Conservation (phyloP, 2,329 filamentous ascomycete species). For the Magnaporthales sp. region DNA sequence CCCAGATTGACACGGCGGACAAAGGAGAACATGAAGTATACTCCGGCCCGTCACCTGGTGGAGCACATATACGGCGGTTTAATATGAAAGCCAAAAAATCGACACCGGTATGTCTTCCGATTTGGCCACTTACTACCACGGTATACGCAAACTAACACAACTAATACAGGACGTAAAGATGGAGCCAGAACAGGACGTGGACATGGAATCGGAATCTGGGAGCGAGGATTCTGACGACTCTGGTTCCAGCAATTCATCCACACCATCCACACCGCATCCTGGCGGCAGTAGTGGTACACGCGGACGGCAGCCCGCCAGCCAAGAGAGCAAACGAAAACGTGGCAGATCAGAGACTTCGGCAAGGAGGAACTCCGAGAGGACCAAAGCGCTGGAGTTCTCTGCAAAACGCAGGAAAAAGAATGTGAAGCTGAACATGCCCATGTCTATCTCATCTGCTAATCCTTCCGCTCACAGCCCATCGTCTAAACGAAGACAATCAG, state of each 20-base stretch:
- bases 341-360: conserved; percentile 15
- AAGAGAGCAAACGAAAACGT: conserved; percentile 8
- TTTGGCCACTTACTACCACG: background rate
- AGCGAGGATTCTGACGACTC: conserved; percentile 25
- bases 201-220: conserved; percentile 23
- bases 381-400: conserved; percentile 40
- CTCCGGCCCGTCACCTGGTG: background rate
- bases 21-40: conserved; percentile 26
- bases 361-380: conserved; percentile 38
- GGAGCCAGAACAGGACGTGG: background rate
- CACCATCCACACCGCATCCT: conserved; percentile 9
- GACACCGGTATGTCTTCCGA: conserved; percentile 13
- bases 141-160: background rate
- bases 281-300: background rate
- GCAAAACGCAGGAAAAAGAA: conserved; percentile 56
- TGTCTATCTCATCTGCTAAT: conserved; percentile 44
- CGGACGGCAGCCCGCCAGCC: background rate
- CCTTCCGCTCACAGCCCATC: background rate
- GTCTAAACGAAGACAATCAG: background rate
- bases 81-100: conserved; percentile 24
- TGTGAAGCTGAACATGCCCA: conserved; percentile 54
- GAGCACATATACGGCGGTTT: conserved; percentile 13
- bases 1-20: conserved; percentile 33
- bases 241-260: conserved; percentile 20
- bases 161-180: background rate